Evolutionary conservation across 495 filamentous ascomycete genomes (phyloP), one percentile per base, ranked within the genome.

Genomic region (Penicillium turbatum): DNA sequence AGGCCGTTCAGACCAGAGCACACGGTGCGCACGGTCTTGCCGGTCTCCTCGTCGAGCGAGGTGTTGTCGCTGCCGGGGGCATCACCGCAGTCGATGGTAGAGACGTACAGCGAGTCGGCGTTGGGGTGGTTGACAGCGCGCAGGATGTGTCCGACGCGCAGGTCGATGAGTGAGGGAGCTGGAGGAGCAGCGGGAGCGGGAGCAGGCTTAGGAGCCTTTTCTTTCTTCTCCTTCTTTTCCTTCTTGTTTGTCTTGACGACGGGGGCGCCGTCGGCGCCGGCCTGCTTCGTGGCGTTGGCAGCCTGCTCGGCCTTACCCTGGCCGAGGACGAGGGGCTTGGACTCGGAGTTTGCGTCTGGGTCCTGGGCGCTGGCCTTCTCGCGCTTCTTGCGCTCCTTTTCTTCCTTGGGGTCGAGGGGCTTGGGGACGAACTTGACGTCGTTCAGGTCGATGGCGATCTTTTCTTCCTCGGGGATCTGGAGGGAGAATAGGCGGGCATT

Each of bases 1-100:
- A 97, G 79, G 1, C 95, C 95, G 70, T 96, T 96, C 53, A 98
- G 76, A 21, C 93, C 93, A 3, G 92, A 97, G 80, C 95, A 97
- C 12, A 98, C 92, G 6, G 93, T 97, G 10, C 93, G 87, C 47
- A 90, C 87, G 32, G 90, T 82, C 70, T 92, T 87, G 42, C 90
- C 91, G 48, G 95, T 91, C 64, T 86, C 84, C 71, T 92, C 89
- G 48, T 79, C 70, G 48, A 76, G 44, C 37, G 82, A 80, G 15
- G 92, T 96, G 70, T 96, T 90, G 26, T 96, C 88, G 42, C 86
- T 85, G 53, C 89, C 90, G 13, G 88, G 77, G 48, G 87, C 75
- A 71, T 98, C 93, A 50, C 95, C 95, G 75, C 90, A 91, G 54
- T 89, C 90, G 64, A 98, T 95, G n/a, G 91, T 97, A 50, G 88